These are phyloP conservation scores for Phanerochaete carnosa DNA, from an alignment of 768 basidiomycete species.

Conservation along the genomic window DNA sequence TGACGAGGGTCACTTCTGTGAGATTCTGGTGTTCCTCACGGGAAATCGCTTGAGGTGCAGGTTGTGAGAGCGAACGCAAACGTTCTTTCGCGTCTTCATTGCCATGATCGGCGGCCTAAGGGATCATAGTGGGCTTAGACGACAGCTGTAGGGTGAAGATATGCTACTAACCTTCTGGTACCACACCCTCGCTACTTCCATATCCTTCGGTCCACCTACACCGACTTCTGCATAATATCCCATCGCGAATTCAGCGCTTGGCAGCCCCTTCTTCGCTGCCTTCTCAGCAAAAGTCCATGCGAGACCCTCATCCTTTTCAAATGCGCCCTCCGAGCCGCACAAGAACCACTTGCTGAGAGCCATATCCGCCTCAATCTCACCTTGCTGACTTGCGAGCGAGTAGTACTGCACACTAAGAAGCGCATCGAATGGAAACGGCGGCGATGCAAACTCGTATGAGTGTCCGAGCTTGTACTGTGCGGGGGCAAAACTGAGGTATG, in stretches of 20 bases:
- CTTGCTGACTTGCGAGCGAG: conserved; percentile 74
- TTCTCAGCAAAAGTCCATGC: conserved; percentile 91
- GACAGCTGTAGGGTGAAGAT: conserved; percentile 18
- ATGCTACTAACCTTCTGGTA: conserved; percentile 51
- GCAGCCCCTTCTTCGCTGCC: conserved; percentile 68
- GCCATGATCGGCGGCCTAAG: conserved; percentile 70
- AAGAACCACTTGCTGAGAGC: conserved; percentile 97
- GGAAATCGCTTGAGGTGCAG: conserved; percentile 62
- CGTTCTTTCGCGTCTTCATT: conserved; percentile 80
- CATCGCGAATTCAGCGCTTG: conserved; percentile 91
- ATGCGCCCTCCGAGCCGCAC: conserved; percentile 72
- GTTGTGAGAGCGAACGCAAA: conserved; percentile 61
- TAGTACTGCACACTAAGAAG: conserved; percentile 91
- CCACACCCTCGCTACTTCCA: conserved; percentile 71
- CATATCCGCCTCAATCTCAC: conserved; percentile 94
- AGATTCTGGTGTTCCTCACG: conserved; percentile 77
- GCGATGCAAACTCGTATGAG: conserved; percentile 85
- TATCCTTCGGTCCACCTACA: conserved; percentile 67
- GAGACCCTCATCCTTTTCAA: conserved; percentile 84
- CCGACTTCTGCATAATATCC: conserved; percentile 95
- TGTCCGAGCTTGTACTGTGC: conserved; percentile 93
- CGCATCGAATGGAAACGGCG: conserved; percentile 85
- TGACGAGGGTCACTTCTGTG: conserved; percentile 76
- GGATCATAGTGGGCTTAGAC: background rate
- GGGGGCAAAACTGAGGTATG: conserved; percentile 79